Percentiles rank a stretch among this genome's conserved stretches.
phyloP scores from a whole-genome alignment of 441 rosid genomes.

The Erodium texanum region DNA sequence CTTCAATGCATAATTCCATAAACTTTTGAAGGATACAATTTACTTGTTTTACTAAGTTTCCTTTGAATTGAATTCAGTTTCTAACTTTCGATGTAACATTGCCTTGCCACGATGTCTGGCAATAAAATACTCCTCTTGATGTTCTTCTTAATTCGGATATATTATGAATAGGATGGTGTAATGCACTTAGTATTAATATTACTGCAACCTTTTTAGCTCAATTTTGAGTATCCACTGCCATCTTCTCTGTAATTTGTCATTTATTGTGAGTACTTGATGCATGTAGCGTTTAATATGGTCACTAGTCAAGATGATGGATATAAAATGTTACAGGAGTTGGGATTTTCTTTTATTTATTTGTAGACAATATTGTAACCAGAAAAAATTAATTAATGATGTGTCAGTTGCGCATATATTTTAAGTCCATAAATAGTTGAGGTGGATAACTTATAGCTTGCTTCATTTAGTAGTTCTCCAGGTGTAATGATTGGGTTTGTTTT shows the following conservation, averaged over 20 bases:
- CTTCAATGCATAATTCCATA: slow-evolving; percentile 4
- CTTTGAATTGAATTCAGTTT: background rate
- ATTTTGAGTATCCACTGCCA: background rate
- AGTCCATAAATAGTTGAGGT: slow-evolving; percentile 4
- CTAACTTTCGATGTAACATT: background rate
- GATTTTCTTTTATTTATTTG: background rate
- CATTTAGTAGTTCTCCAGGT: background rate
- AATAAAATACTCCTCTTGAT: background rate
- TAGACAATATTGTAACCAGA: background rate
- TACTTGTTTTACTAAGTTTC: background rate
- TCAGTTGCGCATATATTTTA: background rate
- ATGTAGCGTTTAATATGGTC: background rate
- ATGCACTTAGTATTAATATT: background rate
- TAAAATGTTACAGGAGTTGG: background rate
- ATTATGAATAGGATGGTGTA: background rate
- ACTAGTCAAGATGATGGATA: background rate
- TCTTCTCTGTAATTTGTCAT: background rate
- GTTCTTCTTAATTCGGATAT: background rate
- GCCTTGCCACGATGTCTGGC: background rate
- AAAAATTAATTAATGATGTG: background rate
- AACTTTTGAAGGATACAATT: background rate
- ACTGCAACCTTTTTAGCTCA: background rate
- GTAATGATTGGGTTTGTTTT: background rate
- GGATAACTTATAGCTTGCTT: background rate
- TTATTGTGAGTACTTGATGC: background rate